Evolutionary conservation across 2,329 filamentous ascomycete species (phyloP), one percentile per base, ranked within the genome.

Genomic region (Phialophora chinensis): DNA sequence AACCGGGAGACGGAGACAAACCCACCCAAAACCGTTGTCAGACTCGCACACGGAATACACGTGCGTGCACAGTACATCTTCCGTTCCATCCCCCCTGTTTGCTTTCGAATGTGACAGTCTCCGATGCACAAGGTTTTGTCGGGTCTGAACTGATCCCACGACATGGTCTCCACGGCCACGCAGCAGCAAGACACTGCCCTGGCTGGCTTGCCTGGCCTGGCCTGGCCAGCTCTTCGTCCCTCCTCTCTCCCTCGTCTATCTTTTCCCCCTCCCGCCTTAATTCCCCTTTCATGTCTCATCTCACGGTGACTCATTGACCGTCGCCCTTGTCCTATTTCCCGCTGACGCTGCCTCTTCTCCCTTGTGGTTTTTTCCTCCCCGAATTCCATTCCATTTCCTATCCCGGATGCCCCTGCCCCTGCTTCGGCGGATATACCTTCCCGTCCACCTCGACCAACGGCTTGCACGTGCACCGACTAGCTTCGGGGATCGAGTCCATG

Each of bases 401-500:
- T n/a, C 6, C 63, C n/a, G 68, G 62, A 50, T 69, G 59, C 10
- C 73, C 74, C 50, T 73, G 65, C n/a, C 74, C 76, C 17, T 78
- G 82, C 78, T 79, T 84, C n/a, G 85, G 84, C 42, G 85, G 85
- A 71, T 86, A 87, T 71, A 81, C 71, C 68, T 82, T 81, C 42
- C 83, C 84, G 27, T 82, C 79, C 57, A 79, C 79, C 72, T 84
- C 81, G 66, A 85, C 79, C 72, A 83, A 83, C 7, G 85, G 84
- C 60, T 79, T 78, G 75, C 86, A 88, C 49, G 77, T 81, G 75
- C 86, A 88, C 77, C 85, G 81, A 56, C 87, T 76, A 4, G 79
- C 76, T 20, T 79, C 76, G 2, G 84, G 79, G 25, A 88, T 75
- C 7, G 73, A 72, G 72, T 84, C 81, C 81, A 88, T 84, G 60